phyloP scores from a whole-genome alignment of 2,329 filamentous ascomycete species.

The Stachybotrys echinatus region DNA sequence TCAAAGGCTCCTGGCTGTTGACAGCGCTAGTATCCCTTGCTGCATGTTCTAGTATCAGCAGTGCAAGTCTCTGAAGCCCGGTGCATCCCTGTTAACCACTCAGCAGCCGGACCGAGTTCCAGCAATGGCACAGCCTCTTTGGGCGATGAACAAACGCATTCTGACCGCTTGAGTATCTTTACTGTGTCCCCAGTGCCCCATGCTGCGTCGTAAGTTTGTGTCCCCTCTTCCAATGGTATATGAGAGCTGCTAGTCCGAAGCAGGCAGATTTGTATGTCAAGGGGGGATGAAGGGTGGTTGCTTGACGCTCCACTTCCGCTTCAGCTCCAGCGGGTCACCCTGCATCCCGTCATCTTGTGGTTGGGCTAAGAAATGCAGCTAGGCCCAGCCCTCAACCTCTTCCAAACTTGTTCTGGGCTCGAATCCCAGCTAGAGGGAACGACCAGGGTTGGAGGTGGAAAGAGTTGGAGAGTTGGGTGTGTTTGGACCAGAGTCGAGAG shows the following conservation, averaged over 20 bases:
- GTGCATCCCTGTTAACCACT: background rate
- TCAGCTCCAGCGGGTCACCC: slow-evolving; percentile 2
- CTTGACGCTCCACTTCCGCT: background rate
- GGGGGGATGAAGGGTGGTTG: background rate
- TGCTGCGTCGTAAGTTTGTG: background rate
- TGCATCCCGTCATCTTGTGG: background rate
- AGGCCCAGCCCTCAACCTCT: slow-evolving; percentile 1
- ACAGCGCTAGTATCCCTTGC: no score
- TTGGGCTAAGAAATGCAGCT: background rate
- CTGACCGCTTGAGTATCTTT: background rate
- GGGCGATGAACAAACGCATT: background rate
- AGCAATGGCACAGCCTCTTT: background rate
- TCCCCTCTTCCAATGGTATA: background rate
- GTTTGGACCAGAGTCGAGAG: background rate
- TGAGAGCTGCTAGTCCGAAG: background rate
- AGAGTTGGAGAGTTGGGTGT: no score
- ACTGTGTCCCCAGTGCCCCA: background rate
- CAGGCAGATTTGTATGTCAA: background rate
- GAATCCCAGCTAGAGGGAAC: background rate
- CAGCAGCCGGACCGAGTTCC: background rate
- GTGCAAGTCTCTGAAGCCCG: background rate
- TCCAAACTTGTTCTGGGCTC: background rate
- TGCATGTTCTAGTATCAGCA: no score
- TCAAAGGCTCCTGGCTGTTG: no score
- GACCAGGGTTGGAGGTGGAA: slow-evolving; percentile 1